Conservation (phyloP, 345 rosid species). For the Syzygium aqueum region DNA sequence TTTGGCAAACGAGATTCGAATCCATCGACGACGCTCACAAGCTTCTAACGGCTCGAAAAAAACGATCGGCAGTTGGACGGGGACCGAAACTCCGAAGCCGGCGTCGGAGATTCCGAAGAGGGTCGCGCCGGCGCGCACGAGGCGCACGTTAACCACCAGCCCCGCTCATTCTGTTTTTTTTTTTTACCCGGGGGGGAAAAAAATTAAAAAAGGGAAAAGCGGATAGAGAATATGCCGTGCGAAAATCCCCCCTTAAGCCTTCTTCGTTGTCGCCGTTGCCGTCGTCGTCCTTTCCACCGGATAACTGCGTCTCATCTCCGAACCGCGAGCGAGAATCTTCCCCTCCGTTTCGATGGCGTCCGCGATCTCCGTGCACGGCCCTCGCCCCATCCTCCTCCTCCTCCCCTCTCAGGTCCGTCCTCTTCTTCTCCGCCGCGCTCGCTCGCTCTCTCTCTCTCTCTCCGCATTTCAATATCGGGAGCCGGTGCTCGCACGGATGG, state of each 20-base stretch:
- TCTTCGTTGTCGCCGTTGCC: too few species aligned
- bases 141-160: not conserved
- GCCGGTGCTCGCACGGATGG: not conserved
- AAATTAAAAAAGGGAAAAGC: not conserved
- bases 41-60: not conserved
- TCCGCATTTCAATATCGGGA: not conserved
- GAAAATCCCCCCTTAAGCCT: not conserved
- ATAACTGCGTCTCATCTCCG: not conserved
- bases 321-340: not conserved
- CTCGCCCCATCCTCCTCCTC: constrained; percentile 15
- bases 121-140: not conserved
- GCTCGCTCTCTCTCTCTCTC: not conserved
- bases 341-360: constrained; percentile 35
- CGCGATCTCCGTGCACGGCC: constrained; percentile 33
- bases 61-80: not conserved
- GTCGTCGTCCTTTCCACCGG: not conserved
- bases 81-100: not conserved
- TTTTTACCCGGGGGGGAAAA: not conserved
- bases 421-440: not conserved
- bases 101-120: not conserved
- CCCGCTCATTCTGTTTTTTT: not conserved
- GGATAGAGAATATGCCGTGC: not conserved
- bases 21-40: not conserved
- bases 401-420: constrained; percentile 24
- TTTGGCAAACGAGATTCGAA: not conserved